phyloP scores from a whole-genome alignment of 2,329 filamentous ascomycete species.

The Sclerotinia spermophila region DNA sequence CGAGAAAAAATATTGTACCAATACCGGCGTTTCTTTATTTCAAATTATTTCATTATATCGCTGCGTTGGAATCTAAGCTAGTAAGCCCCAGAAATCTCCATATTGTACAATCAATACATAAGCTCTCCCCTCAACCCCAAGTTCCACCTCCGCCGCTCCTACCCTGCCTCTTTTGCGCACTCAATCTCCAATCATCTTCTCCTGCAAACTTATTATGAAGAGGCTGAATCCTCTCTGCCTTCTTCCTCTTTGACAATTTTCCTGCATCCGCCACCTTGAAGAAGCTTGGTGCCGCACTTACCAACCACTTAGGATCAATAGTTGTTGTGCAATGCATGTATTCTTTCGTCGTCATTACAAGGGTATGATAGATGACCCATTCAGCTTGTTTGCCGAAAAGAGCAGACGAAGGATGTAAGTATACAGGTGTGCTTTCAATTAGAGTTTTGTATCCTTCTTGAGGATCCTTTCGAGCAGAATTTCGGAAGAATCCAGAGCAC shows the following conservation, averaged over 20 bases:
- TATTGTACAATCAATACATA: neutral
- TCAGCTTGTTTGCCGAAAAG: slow-evolving; percentile 95
- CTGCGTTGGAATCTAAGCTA: neutral
- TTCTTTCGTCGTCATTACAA: slow-evolving; percentile 93
- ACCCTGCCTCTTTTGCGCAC: slow-evolving; percentile 79
- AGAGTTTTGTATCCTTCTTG: slow-evolving; percentile 97
- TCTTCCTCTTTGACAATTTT: slow-evolving; percentile 81
- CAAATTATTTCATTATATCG: slow-evolving; percentile 1
- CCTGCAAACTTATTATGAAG: slow-evolving; percentile 88
- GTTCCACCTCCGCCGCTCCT: slow-evolving; percentile 86
- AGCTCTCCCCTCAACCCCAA: slow-evolving; percentile 61
- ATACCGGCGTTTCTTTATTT: too few relatives aligned
- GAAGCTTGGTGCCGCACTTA: slow-evolving; percentile 96
- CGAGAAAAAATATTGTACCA: too few relatives aligned
- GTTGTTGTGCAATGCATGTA: slow-evolving; percentile 95
- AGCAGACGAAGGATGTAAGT: slow-evolving; percentile 86
- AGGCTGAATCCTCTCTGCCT: slow-evolving; percentile 91
- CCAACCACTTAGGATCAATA: slow-evolving; percentile 92
- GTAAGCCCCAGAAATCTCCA: neutral
- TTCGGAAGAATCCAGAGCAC: slow-evolving; percentile 93
- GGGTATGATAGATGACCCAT: slow-evolving; percentile 88
- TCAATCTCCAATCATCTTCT: slow-evolving; percentile 93
- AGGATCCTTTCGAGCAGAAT: slow-evolving; percentile 89
- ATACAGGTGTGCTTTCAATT: slow-evolving; percentile 90
- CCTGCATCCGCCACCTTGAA: slow-evolving; percentile 88